phyloP scores from a whole-genome alignment of 495 filamentous ascomycete species.

The Oidiodendron maius region DNA sequence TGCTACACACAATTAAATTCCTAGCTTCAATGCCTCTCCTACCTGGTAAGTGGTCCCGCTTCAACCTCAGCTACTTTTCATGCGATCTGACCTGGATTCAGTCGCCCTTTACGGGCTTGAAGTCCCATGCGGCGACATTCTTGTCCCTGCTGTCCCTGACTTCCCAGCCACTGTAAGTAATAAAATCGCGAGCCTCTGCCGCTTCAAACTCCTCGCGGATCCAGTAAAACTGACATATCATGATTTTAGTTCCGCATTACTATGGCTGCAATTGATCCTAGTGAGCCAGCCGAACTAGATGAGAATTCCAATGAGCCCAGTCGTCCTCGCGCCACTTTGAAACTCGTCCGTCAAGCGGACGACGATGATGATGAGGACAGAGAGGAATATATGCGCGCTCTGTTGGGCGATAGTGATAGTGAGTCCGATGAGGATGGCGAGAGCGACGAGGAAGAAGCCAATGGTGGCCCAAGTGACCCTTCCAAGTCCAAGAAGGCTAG shows the following conservation, averaged over 20 bases:
- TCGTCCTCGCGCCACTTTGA: conserved; percentile 75
- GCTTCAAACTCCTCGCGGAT: not conserved
- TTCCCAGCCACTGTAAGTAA: conserved; percentile 76
- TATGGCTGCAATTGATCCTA: conserved; percentile 97
- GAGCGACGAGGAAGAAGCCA: conserved; percentile 56
- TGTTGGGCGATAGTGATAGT: conserved; percentile 43
- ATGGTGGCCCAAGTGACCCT: conserved; percentile 86
- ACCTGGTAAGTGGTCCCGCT: conserved; percentile 16
- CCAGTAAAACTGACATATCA: conserved; percentile 4
- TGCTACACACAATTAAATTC: too few species aligned
- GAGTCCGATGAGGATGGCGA: conserved; percentile 39
- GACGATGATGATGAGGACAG: conserved; percentile 48
- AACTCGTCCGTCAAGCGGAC: conserved; percentile 65
- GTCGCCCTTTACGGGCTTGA: conserved; percentile 86
- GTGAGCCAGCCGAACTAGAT: conserved; percentile 61
- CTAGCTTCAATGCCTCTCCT: conserved; percentile 25
- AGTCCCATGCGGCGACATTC: conserved; percentile 71
- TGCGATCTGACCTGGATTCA: conserved; percentile 12
- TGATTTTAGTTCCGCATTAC: conserved; percentile 89
- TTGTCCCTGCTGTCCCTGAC: conserved; percentile 68
- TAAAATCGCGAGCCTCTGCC: not conserved
- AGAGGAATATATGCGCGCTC: conserved; percentile 47
- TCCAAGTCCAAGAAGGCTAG: conserved; percentile 79
- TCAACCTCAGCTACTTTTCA: not conserved
- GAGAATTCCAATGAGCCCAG: conserved; percentile 35